Base-by-base conservation (phyloP, 176 grass and related monocot species). In the Thalia dealbata region DNA sequence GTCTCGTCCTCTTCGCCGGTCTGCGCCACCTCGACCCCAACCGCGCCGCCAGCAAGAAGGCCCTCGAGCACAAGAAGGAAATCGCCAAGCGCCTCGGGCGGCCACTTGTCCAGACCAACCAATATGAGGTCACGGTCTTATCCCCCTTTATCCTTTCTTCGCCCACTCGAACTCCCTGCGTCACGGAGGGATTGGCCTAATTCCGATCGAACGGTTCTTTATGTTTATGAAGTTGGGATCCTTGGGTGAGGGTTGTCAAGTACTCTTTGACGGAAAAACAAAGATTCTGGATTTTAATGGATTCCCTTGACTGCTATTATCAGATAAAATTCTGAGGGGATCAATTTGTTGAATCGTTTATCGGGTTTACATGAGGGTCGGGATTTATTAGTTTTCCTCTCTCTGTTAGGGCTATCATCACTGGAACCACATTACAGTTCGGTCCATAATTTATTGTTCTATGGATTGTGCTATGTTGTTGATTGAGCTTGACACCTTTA, bases 81-180 rank as follows among this genome's bases (percentile, higher is more conserved):
- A 99, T 99, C 85, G 95, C 90, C 76, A 99, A 83, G 81, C 87
- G 90, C 43, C 95, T 99, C 71, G 95, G 90, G 16, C 84, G 95
- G 4, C 90, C 95, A 18, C 85, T 99, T 70, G 64, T 99, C 78
- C 83, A 84, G 81, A 99, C 95, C 81, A 99, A 85, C 13, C 89
- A 91, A 69, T 99, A 96, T 75, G 92, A 96, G 88, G 92, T 96
- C 66, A 42, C 18, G 8, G 11, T 26, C 46, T 52, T 18, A 14
- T 8, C 44, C 7, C 3, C 21, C 16, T 32, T 38, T 38, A 38
- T 38, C 28, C 18, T 54, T 54, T 46, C 14, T 12, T 3, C 9
- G 13, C 32, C 64, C 63, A 14, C 4, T 69, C 16, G n/a, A n/a
- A n/a, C n/a, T n/a, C n/a, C n/a, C n/a, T 38, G 32, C 4, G 32